phyloP scores from a whole-genome alignment of 2,329 filamentous ascomycete genomes.

The Ilyonectria destructans region DNA sequence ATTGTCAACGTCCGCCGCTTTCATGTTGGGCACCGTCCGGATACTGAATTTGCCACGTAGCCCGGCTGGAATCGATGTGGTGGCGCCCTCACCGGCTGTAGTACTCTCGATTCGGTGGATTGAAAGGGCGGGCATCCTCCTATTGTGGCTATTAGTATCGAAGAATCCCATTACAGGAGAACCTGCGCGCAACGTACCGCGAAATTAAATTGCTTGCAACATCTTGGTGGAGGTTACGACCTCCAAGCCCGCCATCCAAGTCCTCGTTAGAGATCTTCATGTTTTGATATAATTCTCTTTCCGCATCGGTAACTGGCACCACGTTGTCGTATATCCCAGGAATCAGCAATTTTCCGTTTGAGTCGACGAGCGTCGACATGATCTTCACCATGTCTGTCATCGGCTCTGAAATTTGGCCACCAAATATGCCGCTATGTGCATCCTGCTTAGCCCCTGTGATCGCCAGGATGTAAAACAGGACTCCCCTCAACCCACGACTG shows the following conservation, averaged over 20 bases:
- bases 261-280: not conserved
- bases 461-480: not conserved
- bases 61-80: not conserved
- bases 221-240: no score
- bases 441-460: not conserved
- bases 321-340: not conserved
- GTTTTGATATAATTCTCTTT: not conserved
- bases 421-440: not conserved
- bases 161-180: no score
- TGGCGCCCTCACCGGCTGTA: not conserved
- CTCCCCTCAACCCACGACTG: not conserved
- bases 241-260: not conserved
- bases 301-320: no score
- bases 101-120: conserved; percentile 5
- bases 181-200: no score
- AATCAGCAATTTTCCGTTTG: not conserved
- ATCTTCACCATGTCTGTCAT: conserved; percentile 3
- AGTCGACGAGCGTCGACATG: not conserved
- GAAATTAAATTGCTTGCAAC: no score
- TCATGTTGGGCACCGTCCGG: conserved; percentile 3
- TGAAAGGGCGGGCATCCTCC: no score
- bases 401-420: conserved; percentile 1
- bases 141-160: no score
- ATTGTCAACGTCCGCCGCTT: not conserved
- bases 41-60: not conserved